phyloP scores from a whole-genome alignment of 192 early-diverging fungal genomes.

The Podila epicladia region DNA sequence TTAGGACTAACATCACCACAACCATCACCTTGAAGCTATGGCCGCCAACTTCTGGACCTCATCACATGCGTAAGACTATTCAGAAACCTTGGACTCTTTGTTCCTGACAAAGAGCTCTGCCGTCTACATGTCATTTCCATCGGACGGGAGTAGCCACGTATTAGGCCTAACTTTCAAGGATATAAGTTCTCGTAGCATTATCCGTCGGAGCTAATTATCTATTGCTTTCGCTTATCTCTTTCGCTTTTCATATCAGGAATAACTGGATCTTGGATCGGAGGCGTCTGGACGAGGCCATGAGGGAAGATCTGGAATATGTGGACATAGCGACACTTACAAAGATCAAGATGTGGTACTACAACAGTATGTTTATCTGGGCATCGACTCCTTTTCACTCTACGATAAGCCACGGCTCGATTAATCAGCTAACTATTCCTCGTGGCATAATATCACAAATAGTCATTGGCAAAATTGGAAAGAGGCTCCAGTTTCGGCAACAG shows the following conservation, averaged over 20 bases:
- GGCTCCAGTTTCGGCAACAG: slow-evolving; percentile 78
- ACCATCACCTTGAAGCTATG: slow-evolving; percentile 46
- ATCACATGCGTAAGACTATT: slow-evolving; percentile 64
- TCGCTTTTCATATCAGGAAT: slow-evolving; percentile 38
- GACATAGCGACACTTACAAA: slow-evolving; percentile 61
- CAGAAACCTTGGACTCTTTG: background rate
- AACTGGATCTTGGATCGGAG: slow-evolving; percentile 71
- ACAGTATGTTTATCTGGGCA: slow-evolving; percentile 53
- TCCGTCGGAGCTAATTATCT: background rate
- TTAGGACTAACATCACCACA: too few species aligned
- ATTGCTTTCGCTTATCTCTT: background rate
- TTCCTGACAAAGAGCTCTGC: background rate
- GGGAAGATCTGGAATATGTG: slow-evolving; percentile 65
- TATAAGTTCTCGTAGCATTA: background rate
- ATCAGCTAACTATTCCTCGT: background rate
- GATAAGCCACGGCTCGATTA: too few species aligned
- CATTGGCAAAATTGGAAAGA: slow-evolving; percentile 78
- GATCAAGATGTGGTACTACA: slow-evolving; percentile 72
- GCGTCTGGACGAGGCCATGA: slow-evolving; percentile 57
- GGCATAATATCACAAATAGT: slow-evolving; percentile 55
- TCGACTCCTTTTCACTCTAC: background rate
- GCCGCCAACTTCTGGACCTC: slow-evolving; percentile 82
- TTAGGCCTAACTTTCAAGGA: background rate
- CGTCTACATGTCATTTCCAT: background rate
- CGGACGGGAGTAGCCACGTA: background rate